These are phyloP conservation scores for Emydomyces testavorans DNA, from an alignment of 2,329 filamentous ascomycete species.

Conservation along the genomic window DNA sequence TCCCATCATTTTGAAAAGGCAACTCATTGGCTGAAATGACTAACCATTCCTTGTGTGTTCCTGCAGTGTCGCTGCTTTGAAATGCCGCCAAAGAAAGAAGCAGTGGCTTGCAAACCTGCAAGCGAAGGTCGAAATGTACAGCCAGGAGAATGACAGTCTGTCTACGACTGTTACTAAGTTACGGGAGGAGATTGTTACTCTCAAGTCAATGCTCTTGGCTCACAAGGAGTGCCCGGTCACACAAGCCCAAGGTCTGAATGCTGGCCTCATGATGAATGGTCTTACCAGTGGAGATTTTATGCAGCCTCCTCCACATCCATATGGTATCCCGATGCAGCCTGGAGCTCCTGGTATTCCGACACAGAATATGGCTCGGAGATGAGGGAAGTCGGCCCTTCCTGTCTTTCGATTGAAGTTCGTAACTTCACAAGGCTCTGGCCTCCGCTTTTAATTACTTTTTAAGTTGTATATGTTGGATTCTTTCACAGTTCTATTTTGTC, in stretches of 20 bases:
- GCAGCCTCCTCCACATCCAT: conserved; percentile 30
- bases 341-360: conserved; percentile 26
- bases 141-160: conserved; percentile 78
- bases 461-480: conserved; percentile 18
- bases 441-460: conserved; percentile 14
- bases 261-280: conserved; percentile 30
- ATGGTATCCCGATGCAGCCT: conserved; percentile 34
- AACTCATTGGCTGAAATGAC: not conserved
- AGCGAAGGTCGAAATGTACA: conserved; percentile 86
- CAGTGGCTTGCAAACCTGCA: conserved; percentile 96
- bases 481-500: conserved; percentile 17
- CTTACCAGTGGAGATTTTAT: conserved; percentile 27
- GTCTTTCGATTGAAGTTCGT: too few relatives aligned
- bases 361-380: conserved; percentile 28
- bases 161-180: conserved; percentile 72
- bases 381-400: conserved; percentile 13
- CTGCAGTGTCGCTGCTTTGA: conserved; percentile 77
- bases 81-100: conserved; percentile 96
- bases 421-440: not conserved
- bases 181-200: conserved; percentile 83
- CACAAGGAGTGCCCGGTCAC: conserved; percentile 95
- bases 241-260: conserved; percentile 62
- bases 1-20: too few relatives aligned
- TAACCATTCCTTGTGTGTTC: not conserved
- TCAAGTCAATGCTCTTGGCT: conserved; percentile 83